Evolutionary conservation across 805 yeast species (phyloP), one percentile per base, ranked within the genome.

Genomic region (Yarrowia divulgata): DNA sequence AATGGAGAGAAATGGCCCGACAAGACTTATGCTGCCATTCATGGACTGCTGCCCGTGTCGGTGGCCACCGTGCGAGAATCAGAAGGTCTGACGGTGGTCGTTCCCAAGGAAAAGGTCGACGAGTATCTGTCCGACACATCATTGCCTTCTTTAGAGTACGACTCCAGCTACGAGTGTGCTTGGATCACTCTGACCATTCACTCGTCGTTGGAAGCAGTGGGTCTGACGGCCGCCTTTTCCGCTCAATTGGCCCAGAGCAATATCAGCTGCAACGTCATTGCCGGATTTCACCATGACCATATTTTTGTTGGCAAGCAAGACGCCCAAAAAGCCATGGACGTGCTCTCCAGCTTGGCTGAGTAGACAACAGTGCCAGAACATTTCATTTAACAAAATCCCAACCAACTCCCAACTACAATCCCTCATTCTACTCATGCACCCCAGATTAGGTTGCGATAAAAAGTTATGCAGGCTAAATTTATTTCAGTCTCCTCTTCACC

Each of bases 101-200:
- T 60, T 9, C 52, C 66, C 1, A 60, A 60, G 13, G 18, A 34
- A 23, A 29, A 60, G 13, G 66, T 60, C 18, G 52, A 60, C n/a
- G 23, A 60, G 52, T 60, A 60, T 40, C n/a, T 45, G 16, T 18
- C 42, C 1, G 66, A 60, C 42, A 0, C 40, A 9, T 60, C 66
- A 3, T 32, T 60, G n/a, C 66, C 66, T n/a, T 42, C 39, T 2
- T 19, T 60, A 34, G 66, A 60, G 32, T 45, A 60, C 52, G 66
- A 60, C 29, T 35, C 50, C 3, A 45, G 34, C 35, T 60, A 60
- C 34, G 66, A 60, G 23, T 60, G 66, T 14, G 40, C 42, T 1
- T 60, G 66, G 66, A 60, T 60, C 66, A 60, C 66, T 7, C 16
- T 60, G 50, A 60, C 66, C 8, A 45, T 60, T 14, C 66, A 60